These are phyloP conservation scores for Brettanomyces nanus DNA, from an alignment of 805 yeast genomes.

Conservation along the genomic window DNA sequence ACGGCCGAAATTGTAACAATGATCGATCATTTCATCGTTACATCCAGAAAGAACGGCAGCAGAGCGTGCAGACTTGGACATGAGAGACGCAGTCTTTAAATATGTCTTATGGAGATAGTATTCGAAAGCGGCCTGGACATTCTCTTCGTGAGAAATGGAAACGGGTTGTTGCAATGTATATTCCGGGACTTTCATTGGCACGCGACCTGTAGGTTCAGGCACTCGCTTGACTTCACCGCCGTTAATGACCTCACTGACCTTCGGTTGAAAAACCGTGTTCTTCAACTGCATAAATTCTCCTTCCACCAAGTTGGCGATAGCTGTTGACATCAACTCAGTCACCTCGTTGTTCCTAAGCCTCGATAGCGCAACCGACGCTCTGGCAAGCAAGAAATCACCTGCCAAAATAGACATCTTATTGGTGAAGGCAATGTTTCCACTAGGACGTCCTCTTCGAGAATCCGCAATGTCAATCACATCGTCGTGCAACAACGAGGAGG, in stretches of 20 bases:
- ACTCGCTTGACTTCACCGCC: conserved; percentile 39
- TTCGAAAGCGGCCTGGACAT: conserved; percentile 86
- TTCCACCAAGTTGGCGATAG: conserved; percentile 94
- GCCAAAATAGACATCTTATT: conserved; percentile 97
- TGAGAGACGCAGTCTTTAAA: conserved; percentile 86
- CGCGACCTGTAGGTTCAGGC: conserved; percentile 55
- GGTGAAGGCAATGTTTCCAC: conserved; percentile 89
- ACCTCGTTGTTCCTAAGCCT: conserved; percentile 95
- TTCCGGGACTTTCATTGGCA: conserved; percentile 54
- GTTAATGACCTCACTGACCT: conserved; percentile 30
- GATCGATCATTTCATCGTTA: conserved; percentile 63
- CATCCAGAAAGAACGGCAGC: conserved; percentile 91
- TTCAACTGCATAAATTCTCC: conserved; percentile 99
- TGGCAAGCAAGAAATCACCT: conserved; percentile 89
- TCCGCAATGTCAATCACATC: conserved; percentile 92
- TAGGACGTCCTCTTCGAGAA: conserved; percentile 81
- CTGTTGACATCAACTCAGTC: conserved; percentile 87
- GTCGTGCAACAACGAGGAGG: conserved; percentile 91
- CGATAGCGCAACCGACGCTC: conserved; percentile 95
- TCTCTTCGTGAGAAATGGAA: conserved; percentile 46
- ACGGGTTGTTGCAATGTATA: conserved; percentile 31
- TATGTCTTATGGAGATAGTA: conserved; percentile 94
- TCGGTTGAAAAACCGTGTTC: conserved; percentile 67
- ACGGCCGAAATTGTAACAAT: conserved; percentile 85
- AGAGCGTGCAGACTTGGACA: conserved; percentile 89